These are phyloP conservation scores for Leishmania tropica DNA, from an alignment of 208 protist genomes.

Conservation along the genomic window DNA sequence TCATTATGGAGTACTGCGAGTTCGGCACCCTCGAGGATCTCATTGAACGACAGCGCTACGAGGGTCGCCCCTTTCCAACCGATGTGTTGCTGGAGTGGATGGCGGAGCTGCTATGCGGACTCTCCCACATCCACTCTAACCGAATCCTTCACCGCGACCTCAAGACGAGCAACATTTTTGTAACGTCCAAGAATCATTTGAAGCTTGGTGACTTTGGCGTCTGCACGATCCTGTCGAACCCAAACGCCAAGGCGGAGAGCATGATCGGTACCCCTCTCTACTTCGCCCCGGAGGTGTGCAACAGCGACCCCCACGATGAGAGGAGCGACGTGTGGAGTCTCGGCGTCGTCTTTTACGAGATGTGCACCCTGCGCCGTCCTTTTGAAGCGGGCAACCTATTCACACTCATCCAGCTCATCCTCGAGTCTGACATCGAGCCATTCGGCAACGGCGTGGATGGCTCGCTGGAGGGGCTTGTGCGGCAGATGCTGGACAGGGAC, in stretches of 20 bases:
- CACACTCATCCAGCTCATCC: constrained; percentile 72
- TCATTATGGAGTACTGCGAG: constrained; percentile 93
- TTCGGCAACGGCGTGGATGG: constrained; percentile 74
- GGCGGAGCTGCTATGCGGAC: constrained; percentile 83
- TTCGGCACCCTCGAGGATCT: constrained; percentile 82
- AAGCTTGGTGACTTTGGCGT: constrained; percentile 94
- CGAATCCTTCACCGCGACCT: constrained; percentile 92
- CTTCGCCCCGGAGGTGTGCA: constrained; percentile 93
- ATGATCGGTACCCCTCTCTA: constrained; percentile 92
- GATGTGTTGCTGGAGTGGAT: constrained; percentile 89
- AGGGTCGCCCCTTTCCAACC: constrained; percentile 66
- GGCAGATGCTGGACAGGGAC: constrained; percentile 78
- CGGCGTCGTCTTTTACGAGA: constrained; percentile 96
- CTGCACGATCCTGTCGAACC: constrained; percentile 72
- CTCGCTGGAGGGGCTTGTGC: constrained; percentile 74
- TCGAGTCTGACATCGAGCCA: constrained; percentile 61
- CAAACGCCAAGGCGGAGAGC: constrained; percentile 65
- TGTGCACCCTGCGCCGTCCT: constrained; percentile 87
- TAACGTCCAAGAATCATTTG: constrained; percentile 89
- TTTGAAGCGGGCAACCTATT: constrained; percentile 79
- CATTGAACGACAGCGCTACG: constrained; percentile 76
- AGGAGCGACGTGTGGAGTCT: constrained; percentile 96
- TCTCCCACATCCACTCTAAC: constrained; percentile 89
- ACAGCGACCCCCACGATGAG: constrained; percentile 86
- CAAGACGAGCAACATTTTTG: constrained; percentile 94